Conservation (phyloP, 208 protist genomes). For the Trypanosoma cruzi region DNA sequence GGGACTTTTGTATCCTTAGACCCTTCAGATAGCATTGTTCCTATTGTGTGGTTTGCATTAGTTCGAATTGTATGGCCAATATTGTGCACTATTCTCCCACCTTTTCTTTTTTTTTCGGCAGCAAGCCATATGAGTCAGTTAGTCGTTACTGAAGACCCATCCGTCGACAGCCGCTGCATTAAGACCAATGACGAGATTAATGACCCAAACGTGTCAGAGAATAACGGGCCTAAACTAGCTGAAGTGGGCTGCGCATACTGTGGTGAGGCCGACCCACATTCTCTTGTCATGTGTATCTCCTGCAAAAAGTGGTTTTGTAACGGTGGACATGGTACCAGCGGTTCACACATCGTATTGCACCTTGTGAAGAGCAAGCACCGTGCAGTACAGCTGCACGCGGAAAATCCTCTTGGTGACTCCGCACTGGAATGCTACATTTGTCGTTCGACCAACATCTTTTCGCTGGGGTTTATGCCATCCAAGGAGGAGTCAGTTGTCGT, state of each 20-base stretch:
- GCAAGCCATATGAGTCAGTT: background rate
- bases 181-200: background rate
- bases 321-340: constrained; percentile 38
- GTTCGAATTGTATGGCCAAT: background rate
- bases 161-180: background rate
- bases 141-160: background rate
- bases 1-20: background rate
- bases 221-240: background rate
- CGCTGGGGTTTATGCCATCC: constrained; percentile 94
- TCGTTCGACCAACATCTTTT: constrained; percentile 90
- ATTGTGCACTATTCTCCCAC: background rate
- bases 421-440: constrained; percentile 96
- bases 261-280: constrained; percentile 74
- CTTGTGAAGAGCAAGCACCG: constrained; percentile 91
- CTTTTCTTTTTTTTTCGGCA: background rate
- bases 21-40: background rate
- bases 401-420: constrained; percentile 91
- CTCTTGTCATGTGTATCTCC: constrained; percentile 79
- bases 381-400: constrained; percentile 80
- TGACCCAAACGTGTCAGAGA: background rate
- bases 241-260: constrained; percentile 84
- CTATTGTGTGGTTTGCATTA: background rate
- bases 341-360: constrained; percentile 93
- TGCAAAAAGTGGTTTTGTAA: constrained; percentile 96
- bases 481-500: constrained; percentile 94